Evolutionary conservation across 2,329 filamentous ascomycete species (phyloP), one percentile per base, ranked within the genome.

Genomic region (Phaeomoniella chlamydospora): DNA sequence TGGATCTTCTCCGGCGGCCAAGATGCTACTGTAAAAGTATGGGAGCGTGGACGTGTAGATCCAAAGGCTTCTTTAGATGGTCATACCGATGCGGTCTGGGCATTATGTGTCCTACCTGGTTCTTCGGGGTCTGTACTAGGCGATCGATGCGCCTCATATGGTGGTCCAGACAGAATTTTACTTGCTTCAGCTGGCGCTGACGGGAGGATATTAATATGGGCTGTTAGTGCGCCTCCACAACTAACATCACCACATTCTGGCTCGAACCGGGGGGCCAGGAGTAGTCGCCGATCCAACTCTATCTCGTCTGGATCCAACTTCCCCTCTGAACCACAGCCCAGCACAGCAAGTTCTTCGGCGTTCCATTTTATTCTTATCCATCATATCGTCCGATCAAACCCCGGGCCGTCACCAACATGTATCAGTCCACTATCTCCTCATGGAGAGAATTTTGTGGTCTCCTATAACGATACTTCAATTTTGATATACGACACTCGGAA

Each of bases 1-100:
- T 98, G 90, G 90, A 87, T 98, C 45, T 98, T 98, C 58, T 96
- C 88, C 4, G 90, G 90, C 41, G 90, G 90, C 3, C 86, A 94
- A 55, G 90, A 98, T 57, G 77, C 83, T 13, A 93, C 85, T 4
- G 77, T 98, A 26, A 76, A 87, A 18, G 86, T 98, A 0, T 98
- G 90, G 90, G 88, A 98, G 57, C 75, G 87, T 35, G 88, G 88
- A 17, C 70, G 88, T 33, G 85, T 98, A 18, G 90, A 96, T 53
- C 86, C 90, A 5, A 96, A 96, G 58, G 86, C 86, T 2, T 94
- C 86, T 0, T 67, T 98, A 3, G 85, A 94, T 45, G 88, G 87
- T 1, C 90, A 96, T 51, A 93, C 81, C 0, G 90, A 98, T 64
- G 85, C 87, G 3, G 85, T 98, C 3, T 98, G 90, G 90, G 80